These are phyloP conservation scores for Ambrosiella cleistominuta DNA, from an alignment of 2,329 filamentous ascomycete genomes.

Conservation along the genomic window DNA sequence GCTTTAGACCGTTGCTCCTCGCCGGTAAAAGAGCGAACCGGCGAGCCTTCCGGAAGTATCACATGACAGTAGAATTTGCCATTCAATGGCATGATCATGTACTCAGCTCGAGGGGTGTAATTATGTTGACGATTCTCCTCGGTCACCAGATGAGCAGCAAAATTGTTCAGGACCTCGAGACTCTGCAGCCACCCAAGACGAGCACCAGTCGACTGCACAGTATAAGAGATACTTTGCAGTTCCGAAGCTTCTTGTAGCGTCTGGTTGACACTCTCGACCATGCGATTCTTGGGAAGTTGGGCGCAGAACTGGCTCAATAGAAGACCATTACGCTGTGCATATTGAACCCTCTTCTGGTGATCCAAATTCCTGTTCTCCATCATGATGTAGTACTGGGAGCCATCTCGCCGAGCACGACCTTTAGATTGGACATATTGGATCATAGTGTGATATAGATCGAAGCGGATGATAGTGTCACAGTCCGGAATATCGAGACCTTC, in stretches of 20 bases:
- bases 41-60: constrained; percentile 56
- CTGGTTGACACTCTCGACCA: neutral
- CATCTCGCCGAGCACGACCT: constrained; percentile 60
- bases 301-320: constrained; percentile 61
- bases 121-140: constrained; percentile 23
- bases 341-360: constrained; percentile 38
- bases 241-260: neutral
- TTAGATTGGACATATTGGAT: constrained; percentile 92
- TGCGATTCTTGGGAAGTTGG: constrained; percentile 53
- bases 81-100: constrained; percentile 39
- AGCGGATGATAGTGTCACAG: constrained; percentile 52
- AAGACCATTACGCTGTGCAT: constrained; percentile 42
- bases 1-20: constrained; percentile 49
- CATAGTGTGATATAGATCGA: constrained; percentile 74
- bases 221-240: constrained; percentile 32
- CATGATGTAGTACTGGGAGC: constrained; percentile 76
- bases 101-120: constrained; percentile 31
- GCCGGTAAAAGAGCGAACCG: constrained; percentile 50
- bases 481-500: constrained; percentile 52
- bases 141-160: constrained; percentile 44
- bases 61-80: constrained; percentile 59
- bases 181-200: constrained; percentile 64
- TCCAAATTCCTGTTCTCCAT: constrained; percentile 49
- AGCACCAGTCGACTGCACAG: constrained; percentile 50
- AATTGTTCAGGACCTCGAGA: constrained; percentile 53